phyloP scores from a whole-genome alignment of 306 rosid species.

The Vigna mungo region DNA sequence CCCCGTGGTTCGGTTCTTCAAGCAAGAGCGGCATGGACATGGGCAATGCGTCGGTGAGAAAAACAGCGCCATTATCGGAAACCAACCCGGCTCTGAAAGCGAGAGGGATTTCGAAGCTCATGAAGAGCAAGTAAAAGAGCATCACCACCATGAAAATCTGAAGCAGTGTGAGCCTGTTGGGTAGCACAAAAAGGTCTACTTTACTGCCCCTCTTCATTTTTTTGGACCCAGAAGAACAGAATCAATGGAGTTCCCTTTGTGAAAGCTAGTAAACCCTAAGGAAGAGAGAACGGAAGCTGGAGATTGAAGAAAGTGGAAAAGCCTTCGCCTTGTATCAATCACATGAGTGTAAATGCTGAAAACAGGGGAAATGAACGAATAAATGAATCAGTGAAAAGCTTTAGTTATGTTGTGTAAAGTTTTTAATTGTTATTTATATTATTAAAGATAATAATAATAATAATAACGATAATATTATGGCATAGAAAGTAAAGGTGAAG shows the following conservation, averaged over 20 bases:
- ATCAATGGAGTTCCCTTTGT: conserved; percentile 13
- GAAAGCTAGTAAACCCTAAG: conserved; percentile 49
- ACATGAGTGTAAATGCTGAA: conserved; percentile 31
- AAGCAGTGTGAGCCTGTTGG: conserved; percentile 67
- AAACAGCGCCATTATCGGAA: conserved; percentile 50
- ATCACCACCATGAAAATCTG: conserved; percentile 69
- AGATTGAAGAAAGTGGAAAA: background rate
- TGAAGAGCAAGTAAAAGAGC: conserved; percentile 68
- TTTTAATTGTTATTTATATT: background rate
- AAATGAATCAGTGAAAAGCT: background rate
- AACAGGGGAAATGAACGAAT: conserved; percentile 1
- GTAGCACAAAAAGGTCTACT: conserved; percentile 55
- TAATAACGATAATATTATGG: background rate
- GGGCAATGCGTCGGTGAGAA: conserved; percentile 62
- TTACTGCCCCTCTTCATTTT: conserved; percentile 76
- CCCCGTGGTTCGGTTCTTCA: conserved; percentile 15
- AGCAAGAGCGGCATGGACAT: conserved; percentile 25
- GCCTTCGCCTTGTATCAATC: background rate
- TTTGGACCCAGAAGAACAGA: conserved; percentile 13
- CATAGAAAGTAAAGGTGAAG: conserved; percentile 11
- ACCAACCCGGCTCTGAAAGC: conserved; percentile 57
- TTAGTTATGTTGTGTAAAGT: conserved; percentile 12
- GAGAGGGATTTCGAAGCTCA: conserved; percentile 84
- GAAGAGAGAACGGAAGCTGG: conserved; percentile 10
- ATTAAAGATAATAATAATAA: background rate